Conservation (phyloP, 2,329 filamentous ascomycete species). For the Calonectria montana region DNA sequence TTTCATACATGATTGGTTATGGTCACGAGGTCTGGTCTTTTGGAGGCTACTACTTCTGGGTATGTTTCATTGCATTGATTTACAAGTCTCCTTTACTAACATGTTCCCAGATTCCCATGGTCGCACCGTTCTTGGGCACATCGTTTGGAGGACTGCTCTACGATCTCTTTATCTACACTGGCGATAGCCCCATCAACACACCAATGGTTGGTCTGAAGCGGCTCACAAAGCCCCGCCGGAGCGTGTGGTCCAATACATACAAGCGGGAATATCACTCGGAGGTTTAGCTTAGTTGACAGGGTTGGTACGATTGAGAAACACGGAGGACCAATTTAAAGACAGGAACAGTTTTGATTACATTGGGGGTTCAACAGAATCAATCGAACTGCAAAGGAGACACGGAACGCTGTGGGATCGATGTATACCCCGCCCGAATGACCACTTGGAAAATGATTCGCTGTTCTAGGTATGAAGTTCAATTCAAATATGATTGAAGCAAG, state of each 20-base stretch:
- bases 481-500: neutral
- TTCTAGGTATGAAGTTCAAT: neutral
- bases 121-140: conserved; percentile 75
- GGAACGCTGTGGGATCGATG: conserved; percentile 9
- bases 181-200: conserved; percentile 76
- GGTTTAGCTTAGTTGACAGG: conserved; percentile 25
- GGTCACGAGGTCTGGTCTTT: conserved; percentile 74
- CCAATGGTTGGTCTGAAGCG: conserved; percentile 73
- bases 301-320: conserved; percentile 1
- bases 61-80: conserved; percentile 46
- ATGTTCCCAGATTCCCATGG: conserved; percentile 71
- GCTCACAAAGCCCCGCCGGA: conserved; percentile 51
- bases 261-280: conserved; percentile 34
- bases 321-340: conserved; percentile 5
- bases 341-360: neutral
- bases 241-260: conserved; percentile 52
- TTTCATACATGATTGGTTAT: conserved; percentile 76
- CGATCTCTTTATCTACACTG: conserved; percentile 76
- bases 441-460: neutral
- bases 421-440: neutral
- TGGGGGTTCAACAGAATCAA: neutral
- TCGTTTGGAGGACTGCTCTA: conserved; percentile 74
- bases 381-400: conserved; percentile 7
- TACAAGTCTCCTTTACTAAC: conserved; percentile 21
- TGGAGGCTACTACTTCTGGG: conserved; percentile 80